Base-by-base conservation (phyloP, 129 eudicot genomes). In the Flaveria linearis region DNA sequence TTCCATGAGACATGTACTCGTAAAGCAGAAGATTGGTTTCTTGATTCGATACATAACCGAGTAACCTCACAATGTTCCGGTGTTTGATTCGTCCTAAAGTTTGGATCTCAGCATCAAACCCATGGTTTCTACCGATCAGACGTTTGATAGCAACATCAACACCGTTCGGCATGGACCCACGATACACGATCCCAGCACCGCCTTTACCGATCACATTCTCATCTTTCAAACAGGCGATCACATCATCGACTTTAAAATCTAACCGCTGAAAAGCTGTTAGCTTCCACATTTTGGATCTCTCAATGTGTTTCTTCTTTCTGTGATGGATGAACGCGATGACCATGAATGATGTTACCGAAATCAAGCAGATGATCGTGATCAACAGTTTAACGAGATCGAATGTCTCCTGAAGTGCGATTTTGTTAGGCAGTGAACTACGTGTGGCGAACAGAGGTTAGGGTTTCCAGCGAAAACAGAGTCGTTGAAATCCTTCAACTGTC, bases 181-280 rank as follows among this genome's bases (percentile, higher is more conserved):
- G 86, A 83, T 91, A 94, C 36, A 94, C 98, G 1, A 84, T 65
- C 58, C 98, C 98, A 0, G 97, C 98, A 17, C 97, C 98, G 0
- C 98, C 98, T 85, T 89, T 91, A 33, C 98, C 98, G 3, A 94
- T 89, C 3, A 94, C 80, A 80, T 91, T 94, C 84, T 91, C 98
- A 33, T 94, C 98, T 49, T 79, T 84, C n/a, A 94, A 67, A 68
- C 96, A 87, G 3, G 84, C 82, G 0, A 91, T 18, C 0, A 94
- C 92, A 18, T 94, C 98, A 17, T 91, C 96, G 0, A 78, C 96
- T 73, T 81, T 87, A 78, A 91, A 91, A 76, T 94, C 93, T 3
- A 94, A 72, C 83, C 88, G 74, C 42, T 91, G 98, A 74, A 94
- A 94, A 14, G 91, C 86, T 0, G 97, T 91, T 50, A 94, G 83